Evolutionary conservation across 306 rosid species (phyloP), one percentile per base, ranked within the genome.

Genomic region (Quercus ilex): DNA sequence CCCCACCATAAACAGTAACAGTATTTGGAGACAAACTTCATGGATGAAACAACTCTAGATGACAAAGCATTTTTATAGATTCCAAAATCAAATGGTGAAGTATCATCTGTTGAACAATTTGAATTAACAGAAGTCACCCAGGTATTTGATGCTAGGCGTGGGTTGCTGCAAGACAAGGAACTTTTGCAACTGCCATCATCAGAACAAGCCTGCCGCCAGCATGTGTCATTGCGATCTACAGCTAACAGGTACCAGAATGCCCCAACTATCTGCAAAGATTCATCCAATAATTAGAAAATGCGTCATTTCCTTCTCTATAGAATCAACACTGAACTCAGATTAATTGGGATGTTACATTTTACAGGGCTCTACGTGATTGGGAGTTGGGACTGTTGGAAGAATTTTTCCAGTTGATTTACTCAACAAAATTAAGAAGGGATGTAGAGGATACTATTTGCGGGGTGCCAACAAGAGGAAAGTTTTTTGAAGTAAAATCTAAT

Each of bases 1-100:
- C 99, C 99, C 99, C 99, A 95, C 99, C 98, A 95, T 64, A 95
- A 86, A 81, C 99, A 93, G 84, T 93, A 95, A 86, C 98, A 93
- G 79, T 95, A 95, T 77, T 95, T 95, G 69, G 87, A 18, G 49
- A 91, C 11, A 83, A 95, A 95, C 69, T 88, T 83, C 59, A 82
- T 93, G 5, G 97, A 85, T 33, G 95, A 83, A 65, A 89, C 86
- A 79, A 95, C 87, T 26, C 83, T 85, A 75, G 90, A 88, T 72
- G 89, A 53, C 85, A 95, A 79, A 80, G 97, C 98, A 73, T 88
- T 90, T 12, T 5, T 5, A 60, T 77, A 95, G 82, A 95, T 95
- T 80, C 99, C 99, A 78, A 79, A 95, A 90, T 93, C 91, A 86
- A 95, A 95, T 72, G 71, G 78, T 3, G 80, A 33, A 55, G 73